Conservation (phyloP, 371 early-diverging fungal species). For the Apophysomyces ossiformis region DNA sequence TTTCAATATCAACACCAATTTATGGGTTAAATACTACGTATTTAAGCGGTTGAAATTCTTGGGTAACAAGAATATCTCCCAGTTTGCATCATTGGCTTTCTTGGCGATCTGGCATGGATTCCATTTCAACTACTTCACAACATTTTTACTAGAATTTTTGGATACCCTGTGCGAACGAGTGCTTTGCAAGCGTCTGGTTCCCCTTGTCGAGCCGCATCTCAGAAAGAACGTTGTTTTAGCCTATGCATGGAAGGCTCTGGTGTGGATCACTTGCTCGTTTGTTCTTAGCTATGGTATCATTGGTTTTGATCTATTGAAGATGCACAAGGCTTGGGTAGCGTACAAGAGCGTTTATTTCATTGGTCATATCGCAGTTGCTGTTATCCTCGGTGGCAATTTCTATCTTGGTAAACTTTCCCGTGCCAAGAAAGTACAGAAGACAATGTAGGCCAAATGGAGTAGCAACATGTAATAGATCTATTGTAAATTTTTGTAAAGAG, state of each 20-base stretch:
- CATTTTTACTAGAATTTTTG: constrained; percentile 69
- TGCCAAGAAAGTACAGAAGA: constrained; percentile 15
- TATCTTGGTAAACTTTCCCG: constrained; percentile 25
- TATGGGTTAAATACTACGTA: constrained; percentile 74
- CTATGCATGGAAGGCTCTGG: constrained; percentile 32
- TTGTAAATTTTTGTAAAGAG: neutral
- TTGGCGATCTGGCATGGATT: constrained; percentile 81
- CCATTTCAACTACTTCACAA: constrained; percentile 65
- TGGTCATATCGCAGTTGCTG: constrained; percentile 37
- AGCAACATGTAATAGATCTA: neutral
- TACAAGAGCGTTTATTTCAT: constrained; percentile 51
- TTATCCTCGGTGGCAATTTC: constrained; percentile 29
- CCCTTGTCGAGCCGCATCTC: constrained; percentile 31
- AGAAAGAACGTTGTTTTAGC: constrained; percentile 24
- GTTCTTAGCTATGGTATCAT: constrained; percentile 40
- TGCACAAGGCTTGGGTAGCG: constrained; percentile 36
- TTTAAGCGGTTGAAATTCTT: constrained; percentile 74
- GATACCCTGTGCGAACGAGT: constrained; percentile 57
- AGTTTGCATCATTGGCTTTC: constrained; percentile 65
- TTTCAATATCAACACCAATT: constrained; percentile 81
- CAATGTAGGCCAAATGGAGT: neutral
- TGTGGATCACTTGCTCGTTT: constrained; percentile 39
- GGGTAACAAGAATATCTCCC: constrained; percentile 68
- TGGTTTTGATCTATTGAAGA: constrained; percentile 47
- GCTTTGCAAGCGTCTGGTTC: constrained; percentile 32